Conservation (phyloP, 768 basidiomycete species). For the Plicaturopsis crispa region DNA sequence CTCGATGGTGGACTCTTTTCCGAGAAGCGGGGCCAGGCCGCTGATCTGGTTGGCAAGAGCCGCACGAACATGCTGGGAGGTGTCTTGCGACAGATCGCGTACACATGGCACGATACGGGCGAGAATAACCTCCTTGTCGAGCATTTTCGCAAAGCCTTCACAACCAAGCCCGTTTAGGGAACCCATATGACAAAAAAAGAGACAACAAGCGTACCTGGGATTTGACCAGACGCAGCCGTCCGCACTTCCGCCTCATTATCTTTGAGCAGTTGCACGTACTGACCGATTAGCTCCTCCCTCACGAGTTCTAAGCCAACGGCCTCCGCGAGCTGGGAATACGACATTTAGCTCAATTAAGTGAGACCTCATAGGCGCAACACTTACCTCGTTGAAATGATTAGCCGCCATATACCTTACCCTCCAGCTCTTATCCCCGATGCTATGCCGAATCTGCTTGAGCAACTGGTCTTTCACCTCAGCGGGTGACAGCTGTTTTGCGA, state of each 20-base stretch:
- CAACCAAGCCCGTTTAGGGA: background rate
- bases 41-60: constrained; percentile 94
- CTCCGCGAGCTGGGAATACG: constrained; percentile 69
- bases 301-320: constrained; percentile 87
- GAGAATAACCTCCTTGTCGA: constrained; percentile 91
- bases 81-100: constrained; percentile 86
- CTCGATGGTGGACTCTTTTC: constrained; percentile 90
- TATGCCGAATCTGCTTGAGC: constrained; percentile 79
- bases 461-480: constrained; percentile 90
- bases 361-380: constrained; percentile 7
- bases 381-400: constrained; percentile 90
- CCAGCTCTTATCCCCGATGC: constrained; percentile 96
- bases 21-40: constrained; percentile 90
- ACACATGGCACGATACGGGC: constrained; percentile 92
- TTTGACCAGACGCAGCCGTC: constrained; percentile 92
- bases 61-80: constrained; percentile 95
- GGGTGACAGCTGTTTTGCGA: constrained; percentile 77
- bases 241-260: constrained; percentile 99
- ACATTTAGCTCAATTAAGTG: background rate
- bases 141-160: constrained; percentile 86
- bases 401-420: constrained; percentile 98
- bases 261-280: constrained; percentile 90
- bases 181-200: constrained; percentile 5
- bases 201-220: constrained; percentile 63
- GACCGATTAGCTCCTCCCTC: constrained; percentile 87